These are phyloP conservation scores for Globisporangium ultimum DNA, from an alignment of 352 stramenopile species.

Conservation along the genomic window DNA sequence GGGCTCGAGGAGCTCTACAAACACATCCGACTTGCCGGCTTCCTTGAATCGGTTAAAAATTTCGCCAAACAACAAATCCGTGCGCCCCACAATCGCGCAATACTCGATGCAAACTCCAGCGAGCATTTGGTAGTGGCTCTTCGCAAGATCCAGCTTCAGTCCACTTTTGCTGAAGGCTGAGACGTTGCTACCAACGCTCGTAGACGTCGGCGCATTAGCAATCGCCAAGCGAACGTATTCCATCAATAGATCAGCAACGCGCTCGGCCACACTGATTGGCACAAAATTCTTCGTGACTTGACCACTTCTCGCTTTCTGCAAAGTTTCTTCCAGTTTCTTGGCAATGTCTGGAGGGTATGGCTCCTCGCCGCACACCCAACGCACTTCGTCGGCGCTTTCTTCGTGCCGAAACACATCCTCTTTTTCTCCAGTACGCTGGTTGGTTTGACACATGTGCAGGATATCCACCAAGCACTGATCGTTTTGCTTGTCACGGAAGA, in stretches of 20 bases:
- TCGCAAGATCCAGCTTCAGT: conserved; percentile 85
- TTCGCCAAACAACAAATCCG: conserved; percentile 83
- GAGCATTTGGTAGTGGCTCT: conserved; percentile 96
- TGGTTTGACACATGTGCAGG: conserved; percentile 88
- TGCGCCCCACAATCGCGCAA: conserved; percentile 86
- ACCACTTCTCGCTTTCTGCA: conserved; percentile 78
- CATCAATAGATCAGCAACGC: conserved; percentile 87
- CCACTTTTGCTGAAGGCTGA: conserved; percentile 51
- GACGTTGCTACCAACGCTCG: conserved; percentile 10
- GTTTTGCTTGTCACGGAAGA: conserved; percentile 88
- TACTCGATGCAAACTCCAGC: conserved; percentile 96
- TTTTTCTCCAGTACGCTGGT: conserved; percentile 84
- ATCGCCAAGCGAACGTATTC: conserved; percentile 88
- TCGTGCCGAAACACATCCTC: conserved; percentile 85
- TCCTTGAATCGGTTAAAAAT: conserved; percentile 88
- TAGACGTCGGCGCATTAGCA: conserved; percentile 56
- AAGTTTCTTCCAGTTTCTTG: conserved; percentile 82
- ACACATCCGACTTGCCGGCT: conserved; percentile 78
- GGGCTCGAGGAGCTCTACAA: conserved; percentile 92
- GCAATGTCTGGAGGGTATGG: conserved; percentile 75
- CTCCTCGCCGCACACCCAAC: conserved; percentile 79
- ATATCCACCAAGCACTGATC: conserved; percentile 89
- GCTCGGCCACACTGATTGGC: conserved; percentile 85
- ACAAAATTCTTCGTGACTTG: conserved; percentile 88
- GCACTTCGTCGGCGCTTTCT: conserved; percentile 79